Evolutionary conservation across 2,329 filamentous ascomycete genomes (phyloP).

Genomic region (Penicillium polonicum): DNA sequence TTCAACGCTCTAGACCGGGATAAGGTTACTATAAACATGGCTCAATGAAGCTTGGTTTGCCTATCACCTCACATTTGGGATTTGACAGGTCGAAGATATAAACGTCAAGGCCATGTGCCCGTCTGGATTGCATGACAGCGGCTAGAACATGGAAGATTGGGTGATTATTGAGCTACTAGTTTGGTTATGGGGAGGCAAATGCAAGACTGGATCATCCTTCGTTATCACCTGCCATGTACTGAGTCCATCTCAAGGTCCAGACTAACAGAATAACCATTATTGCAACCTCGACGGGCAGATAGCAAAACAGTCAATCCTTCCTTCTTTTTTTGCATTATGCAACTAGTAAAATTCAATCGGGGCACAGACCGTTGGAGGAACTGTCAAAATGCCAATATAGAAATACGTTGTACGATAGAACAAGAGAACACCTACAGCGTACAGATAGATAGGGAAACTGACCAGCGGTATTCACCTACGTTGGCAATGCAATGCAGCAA

Average conservation of each 20-base stretch:
- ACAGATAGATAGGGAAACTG: background rate
- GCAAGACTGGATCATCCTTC: background rate
- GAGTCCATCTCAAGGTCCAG: background rate
- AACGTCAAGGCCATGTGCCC: background rate
- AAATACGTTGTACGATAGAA: background rate
- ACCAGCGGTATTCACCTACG: background rate
- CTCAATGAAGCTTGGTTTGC: conserved; percentile 5
- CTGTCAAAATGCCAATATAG: background rate
- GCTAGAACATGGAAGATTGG: background rate
- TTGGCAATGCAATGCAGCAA: background rate
- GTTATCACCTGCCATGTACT: background rate
- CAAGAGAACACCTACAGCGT: background rate
- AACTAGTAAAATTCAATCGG: conserved; percentile 2
- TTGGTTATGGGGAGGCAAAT: background rate
- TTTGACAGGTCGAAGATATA: background rate
- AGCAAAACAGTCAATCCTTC: background rate
- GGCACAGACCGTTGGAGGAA: conserved; percentile 2
- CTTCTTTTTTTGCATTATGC: background rate
- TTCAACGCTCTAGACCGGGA: background rate
- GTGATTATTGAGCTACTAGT: background rate
- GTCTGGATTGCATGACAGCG: background rate
- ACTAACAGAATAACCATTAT: background rate
- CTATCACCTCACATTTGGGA: background rate
- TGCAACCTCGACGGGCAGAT: background rate
- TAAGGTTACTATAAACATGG: conserved; percentile 5